Evolutionary conservation across 768 basidiomycete genomes (phyloP), one percentile per base, ranked within the genome.

Genomic region (Calvatia gigantea): DNA sequence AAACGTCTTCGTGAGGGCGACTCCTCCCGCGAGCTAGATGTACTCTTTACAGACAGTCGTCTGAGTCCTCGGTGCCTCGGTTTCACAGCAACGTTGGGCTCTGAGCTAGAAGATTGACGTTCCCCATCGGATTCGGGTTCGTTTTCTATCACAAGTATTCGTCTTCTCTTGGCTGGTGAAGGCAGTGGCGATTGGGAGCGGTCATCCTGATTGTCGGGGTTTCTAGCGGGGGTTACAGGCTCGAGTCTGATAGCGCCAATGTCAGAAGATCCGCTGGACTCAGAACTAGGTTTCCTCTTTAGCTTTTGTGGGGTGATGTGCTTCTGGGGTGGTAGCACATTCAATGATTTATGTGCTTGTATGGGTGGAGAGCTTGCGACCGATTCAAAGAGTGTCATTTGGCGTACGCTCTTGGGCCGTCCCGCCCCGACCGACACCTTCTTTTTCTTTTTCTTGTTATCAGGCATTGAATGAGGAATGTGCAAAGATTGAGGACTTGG

Each of bases 181-280:
- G 51, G 33, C 39, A 32, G 58, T n/a, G 58, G 52, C 12, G 58
- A 44, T 9, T 33, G 43, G 35, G 54, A 47, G 4, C 39, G 43
- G 11, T 51, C 45, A 6, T 58, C 61, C 12, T 63, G 60, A 23
- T 60, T 47, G 23, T 60, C 62, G 3, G 55, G 33, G 15, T 58
- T 54, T 15, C 39, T 46, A 42, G 28, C 29, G 17, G 60, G 57
- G 29, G 55, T 56, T 38, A 70, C 58, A 15, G 76, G 70, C 56
- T 78, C 79, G 47, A 87, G 79, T 41, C 63, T 76, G 46, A 86
- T 83, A 25, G 70, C 76, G 14, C 72, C 76, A 37, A 84, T 74
- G 56, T 78, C 79, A 75, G 64, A 60, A 47, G 75, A 75, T 29
- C 68, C 60, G 44, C 65, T 68, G 6, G 61, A 57, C 31, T 61